Conservation (phyloP, 352 stramenopile species). For the Phytophthora pseudosyringae region DNA sequence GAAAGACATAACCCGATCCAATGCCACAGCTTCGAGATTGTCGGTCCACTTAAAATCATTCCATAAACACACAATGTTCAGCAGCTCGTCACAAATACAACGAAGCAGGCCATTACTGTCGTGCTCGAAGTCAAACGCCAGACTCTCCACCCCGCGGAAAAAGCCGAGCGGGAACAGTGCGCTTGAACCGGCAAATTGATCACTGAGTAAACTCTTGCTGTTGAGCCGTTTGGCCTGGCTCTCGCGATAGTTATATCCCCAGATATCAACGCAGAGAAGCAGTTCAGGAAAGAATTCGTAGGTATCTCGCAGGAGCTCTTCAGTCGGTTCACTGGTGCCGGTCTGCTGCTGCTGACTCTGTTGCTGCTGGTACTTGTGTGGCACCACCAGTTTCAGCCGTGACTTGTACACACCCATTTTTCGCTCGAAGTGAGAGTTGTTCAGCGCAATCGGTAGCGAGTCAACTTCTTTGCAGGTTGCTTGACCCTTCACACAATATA, state of each 20-base stretch:
- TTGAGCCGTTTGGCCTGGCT: slow-evolving; percentile 32
- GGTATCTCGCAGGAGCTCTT: slow-evolving; percentile 67
- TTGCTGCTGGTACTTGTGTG: slow-evolving; percentile 50
- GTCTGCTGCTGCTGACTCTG: slow-evolving; percentile 36
- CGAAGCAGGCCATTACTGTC: slow-evolving; percentile 64
- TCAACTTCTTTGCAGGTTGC: slow-evolving; percentile 61
- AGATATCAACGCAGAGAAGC: slow-evolving; percentile 70
- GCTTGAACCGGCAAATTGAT: slow-evolving; percentile 3
- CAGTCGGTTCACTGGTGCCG: slow-evolving; percentile 27
- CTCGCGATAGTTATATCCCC: slow-evolving; percentile 59
- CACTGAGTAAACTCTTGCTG: slow-evolving; percentile 18
- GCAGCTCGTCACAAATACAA: slow-evolving; percentile 75
- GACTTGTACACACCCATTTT: slow-evolving; percentile 81
- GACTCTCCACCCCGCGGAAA: slow-evolving; percentile 47
- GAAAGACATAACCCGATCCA: slow-evolving; percentile 66
- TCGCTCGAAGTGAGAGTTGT: slow-evolving; percentile 78
- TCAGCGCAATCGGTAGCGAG: slow-evolving; percentile 64
- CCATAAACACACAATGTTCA: slow-evolving; percentile 78
- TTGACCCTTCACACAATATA: slow-evolving; percentile 68
- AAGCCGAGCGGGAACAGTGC: slow-evolving; percentile 49
- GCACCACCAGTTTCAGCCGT: slow-evolving; percentile 64
- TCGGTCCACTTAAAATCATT: slow-evolving; percentile 84
- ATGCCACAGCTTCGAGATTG: slow-evolving; percentile 47
- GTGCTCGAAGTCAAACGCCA: slow-evolving; percentile 70
- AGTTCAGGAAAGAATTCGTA: slow-evolving; percentile 77